Conservation (phyloP, 2,329 filamentous ascomycete species). For the Fusarium globosum region DNA sequence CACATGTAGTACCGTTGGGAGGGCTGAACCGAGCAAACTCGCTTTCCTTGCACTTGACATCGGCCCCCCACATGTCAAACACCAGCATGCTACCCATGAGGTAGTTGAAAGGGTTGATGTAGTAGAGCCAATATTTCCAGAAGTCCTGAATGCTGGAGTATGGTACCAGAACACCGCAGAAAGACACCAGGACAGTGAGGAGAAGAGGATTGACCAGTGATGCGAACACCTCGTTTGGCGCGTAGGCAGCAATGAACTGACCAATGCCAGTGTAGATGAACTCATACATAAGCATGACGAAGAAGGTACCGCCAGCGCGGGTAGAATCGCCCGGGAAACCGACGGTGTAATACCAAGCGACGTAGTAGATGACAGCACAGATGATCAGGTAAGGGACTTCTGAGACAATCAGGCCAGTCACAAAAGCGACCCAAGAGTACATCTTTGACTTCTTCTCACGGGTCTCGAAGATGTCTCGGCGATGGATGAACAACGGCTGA, state of each 20-base stretch:
- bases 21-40: conserved; percentile 67
- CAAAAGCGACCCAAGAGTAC: conserved; percentile 71
- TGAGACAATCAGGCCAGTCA: conserved; percentile 62
- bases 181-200: conserved; percentile 70
- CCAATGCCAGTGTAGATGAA: conserved; percentile 71
- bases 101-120: conserved; percentile 70
- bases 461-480: conserved; percentile 60
- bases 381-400: conserved; percentile 60
- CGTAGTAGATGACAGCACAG: conserved; percentile 60
- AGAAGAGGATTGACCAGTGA: conserved; percentile 67
- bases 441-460: conserved; percentile 63
- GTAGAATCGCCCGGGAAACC: conserved; percentile 58
- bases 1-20: conserved; percentile 64
- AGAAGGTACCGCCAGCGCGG: conserved; percentile 64
- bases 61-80: conserved; percentile 60
- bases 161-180: conserved; percentile 81
- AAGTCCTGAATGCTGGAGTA: conserved; percentile 71
- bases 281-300: conserved; percentile 69
- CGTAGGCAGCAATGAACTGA: conserved; percentile 72
- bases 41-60: conserved; percentile 57
- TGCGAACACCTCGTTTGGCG: conserved; percentile 70
- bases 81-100: conserved; percentile 66
- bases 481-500: conserved; percentile 61
- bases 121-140: conserved; percentile 76
- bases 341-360: conserved; percentile 69